These are phyloP conservation scores for Brettanomyces custersianus DNA, from an alignment of 805 yeast genomes.

Conservation along the genomic window DNA sequence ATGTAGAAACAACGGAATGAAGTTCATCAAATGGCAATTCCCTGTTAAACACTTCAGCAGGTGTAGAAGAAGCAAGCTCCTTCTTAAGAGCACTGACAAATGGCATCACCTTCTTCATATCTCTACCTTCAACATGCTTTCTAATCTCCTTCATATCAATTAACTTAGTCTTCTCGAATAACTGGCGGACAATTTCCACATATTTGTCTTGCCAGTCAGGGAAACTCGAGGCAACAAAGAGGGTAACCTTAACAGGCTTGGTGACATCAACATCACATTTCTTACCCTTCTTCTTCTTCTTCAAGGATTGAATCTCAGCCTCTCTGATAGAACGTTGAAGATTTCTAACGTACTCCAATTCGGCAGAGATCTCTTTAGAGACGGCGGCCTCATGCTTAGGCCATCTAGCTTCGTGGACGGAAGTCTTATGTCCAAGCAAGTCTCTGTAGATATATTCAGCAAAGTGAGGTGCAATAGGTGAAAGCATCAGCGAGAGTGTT, in stretches of 20 bases:
- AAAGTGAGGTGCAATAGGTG: constrained; percentile 95
- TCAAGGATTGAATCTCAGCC: constrained; percentile 79
- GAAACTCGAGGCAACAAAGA: constrained; percentile 72
- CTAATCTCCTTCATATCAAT: constrained; percentile 58
- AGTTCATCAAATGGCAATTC: constrained; percentile 77
- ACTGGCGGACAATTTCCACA: constrained; percentile 62
- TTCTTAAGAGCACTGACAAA: constrained; percentile 81
- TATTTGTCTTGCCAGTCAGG: constrained; percentile 60
- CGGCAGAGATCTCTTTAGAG: constrained; percentile 50
- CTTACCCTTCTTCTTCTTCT: constrained; percentile 79
- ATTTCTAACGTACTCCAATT: constrained; percentile 72
- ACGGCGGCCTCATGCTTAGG: constrained; percentile 69
- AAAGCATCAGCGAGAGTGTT: constrained; percentile 70
- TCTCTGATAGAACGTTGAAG: constrained; percentile 84
- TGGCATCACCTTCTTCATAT: constrained; percentile 98
- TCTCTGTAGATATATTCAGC: constrained; percentile 87
- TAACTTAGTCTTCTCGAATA: constrained; percentile 56
- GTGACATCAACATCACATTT: constrained; percentile 64
- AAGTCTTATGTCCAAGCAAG: constrained; percentile 51
- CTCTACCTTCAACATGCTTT: constrained; percentile 63
- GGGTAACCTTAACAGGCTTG: constrained; percentile 63
- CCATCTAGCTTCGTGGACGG: constrained; percentile 68
- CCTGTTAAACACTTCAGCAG: constrained; percentile 81
- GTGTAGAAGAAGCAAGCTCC: constrained; percentile 60
- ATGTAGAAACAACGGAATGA: constrained; percentile 49